Evolutionary conservation across 805 yeast species (phyloP), one percentile per base, ranked within the genome.

Genomic region (Wickerhamomyces chambardii): DNA sequence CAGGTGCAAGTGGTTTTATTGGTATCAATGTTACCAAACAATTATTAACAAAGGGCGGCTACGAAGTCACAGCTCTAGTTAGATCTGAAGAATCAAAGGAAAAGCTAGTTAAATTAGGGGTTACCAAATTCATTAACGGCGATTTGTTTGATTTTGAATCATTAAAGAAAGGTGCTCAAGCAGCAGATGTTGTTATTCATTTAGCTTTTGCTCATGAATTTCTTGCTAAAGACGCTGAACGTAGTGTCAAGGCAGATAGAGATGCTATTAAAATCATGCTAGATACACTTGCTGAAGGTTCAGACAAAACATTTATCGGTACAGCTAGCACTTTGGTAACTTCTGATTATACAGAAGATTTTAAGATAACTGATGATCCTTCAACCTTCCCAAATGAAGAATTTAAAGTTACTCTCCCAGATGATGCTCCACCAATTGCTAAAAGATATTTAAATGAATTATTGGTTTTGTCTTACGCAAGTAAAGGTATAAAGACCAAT

Each of bases 141-240:
- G 48, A 40, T 10, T 39, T 64, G 3, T 39, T 40, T 14, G 55
- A 53, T 29, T 22, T 49, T 3, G 63, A 59, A 0, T 28, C 45
- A 2, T 44, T 65, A 12, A 45, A 36, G 17, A 40, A 51, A 30
- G 57, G 46, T 5, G 56, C 61, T 11, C 18, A 36, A 7, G 47
- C 46, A 31, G 35, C 55, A 8, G 70, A 65, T 36, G 68, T 56
- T 8, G 56, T 58, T 12, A 32, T 61, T n/a, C 68, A 63, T 36
- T 38, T 59, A 29, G 70, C 57, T 1, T 63, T 55, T 40, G 40
- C 47, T 19, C 60, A 58, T 38, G 61, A 61, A 33, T 58, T 53
- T 34, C 5, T 24, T 6, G 15, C 14, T 12, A 16, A 37, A 4
- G 41, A 51, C 11, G 44, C 38, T 27, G 43, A 31, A 3, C 32